Evolutionary conservation across 306 rosid genomes (phyloP), one percentile per base, ranked within the genome.

Genomic region (Trifolium dubium): DNA sequence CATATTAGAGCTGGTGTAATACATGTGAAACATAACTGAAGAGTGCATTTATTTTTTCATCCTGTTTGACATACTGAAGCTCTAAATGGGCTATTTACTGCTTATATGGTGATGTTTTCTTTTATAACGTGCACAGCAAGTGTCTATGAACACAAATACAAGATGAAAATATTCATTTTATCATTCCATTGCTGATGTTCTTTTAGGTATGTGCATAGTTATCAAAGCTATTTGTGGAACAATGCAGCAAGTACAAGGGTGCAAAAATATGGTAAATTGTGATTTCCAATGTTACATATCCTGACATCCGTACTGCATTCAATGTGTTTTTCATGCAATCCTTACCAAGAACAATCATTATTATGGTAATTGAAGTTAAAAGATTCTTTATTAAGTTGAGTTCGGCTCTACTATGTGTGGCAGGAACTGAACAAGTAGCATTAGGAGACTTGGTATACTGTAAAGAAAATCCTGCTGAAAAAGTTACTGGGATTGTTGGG

Each of bases 171-270:
- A 49, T 67, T 59, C 60, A 47, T 64, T 72, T 53, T 44, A 53
- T 31, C 29, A 60, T 67, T 72, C 3, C 63, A 28, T 58, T 37
- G 10, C 50, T 77, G 44, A 12, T 40, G 39, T 53, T 64, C 72
- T 30, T 81, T 75, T 79, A 94, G 98, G 98, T 94, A 94, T 69
- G 86, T 94, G 18, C 98, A 94, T 76, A 92, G 99, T 83, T 94
- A 92, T 71, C 99, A 94, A 86, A 94, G 99, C 90, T 89, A 86
- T 81, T 83, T 94, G 78, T 94, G 97, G 99, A 94, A 92, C 82
- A 90, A 92, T 78, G 95, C 97, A 59, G 93, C 97, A 43, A 94
- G 96, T 82, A 76, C 67, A 74, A 92, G 99, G 85, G 93, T 92
- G 85, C 87, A 94, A 80, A 89, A 88, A 78, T 87, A 86, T 74